phyloP scores from a whole-genome alignment of 352 stramenopile genomes.

The Globisporangium canariense region DNA sequence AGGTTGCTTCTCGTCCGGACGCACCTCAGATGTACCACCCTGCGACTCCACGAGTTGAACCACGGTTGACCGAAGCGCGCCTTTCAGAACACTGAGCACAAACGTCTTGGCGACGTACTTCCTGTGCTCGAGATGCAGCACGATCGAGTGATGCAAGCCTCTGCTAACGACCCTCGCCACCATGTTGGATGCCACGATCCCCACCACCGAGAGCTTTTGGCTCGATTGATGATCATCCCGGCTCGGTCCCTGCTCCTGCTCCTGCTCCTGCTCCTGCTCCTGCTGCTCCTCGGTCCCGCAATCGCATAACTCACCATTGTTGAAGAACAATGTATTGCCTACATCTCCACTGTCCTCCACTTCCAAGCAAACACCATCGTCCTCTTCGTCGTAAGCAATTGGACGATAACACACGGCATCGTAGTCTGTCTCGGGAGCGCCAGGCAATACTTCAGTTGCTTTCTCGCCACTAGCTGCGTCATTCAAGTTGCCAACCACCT shows the following conservation, averaged over 20 bases:
- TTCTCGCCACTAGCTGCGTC: background rate
- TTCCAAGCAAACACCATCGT: background rate
- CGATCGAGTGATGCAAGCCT: constrained; percentile 16
- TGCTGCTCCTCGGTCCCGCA: background rate
- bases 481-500: background rate
- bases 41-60: background rate
- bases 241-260: background rate
- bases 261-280: background rate
- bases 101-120: constrained; percentile 17
- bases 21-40: too few species aligned
- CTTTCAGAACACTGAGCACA: constrained; percentile 1
- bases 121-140: constrained; percentile 8
- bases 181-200: constrained; percentile 2
- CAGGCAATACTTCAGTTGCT: background rate
- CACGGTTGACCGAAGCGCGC: background rate
- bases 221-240: background rate
- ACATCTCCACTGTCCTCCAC: background rate
- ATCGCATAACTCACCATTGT: constrained; percentile 1
- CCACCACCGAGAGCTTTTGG: background rate
- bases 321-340: background rate
- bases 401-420: background rate
- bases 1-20: background rate
- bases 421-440: background rate
- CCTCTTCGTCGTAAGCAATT: background rate
- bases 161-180: constrained; percentile 7